These are phyloP conservation scores for Collariella sp. DNA, from an alignment of 495 filamentous ascomycete species.

Conservation along the genomic window DNA sequence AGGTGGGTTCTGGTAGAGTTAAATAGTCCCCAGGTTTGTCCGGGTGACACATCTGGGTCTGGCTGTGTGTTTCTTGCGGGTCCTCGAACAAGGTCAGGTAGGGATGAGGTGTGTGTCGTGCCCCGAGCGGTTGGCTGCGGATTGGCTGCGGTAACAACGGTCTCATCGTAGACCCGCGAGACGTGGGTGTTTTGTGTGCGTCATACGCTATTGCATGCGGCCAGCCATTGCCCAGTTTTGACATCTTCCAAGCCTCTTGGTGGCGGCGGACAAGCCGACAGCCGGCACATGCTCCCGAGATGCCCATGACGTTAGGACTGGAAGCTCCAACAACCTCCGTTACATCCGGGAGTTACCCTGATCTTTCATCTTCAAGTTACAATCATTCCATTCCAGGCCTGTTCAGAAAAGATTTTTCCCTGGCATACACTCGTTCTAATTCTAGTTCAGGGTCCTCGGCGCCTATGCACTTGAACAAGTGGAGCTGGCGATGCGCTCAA, in stretches of 20 bases:
- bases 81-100: not conserved
- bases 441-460: too few relatives aligned
- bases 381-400: too few relatives aligned
- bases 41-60: not conserved
- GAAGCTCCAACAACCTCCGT: too few relatives aligned
- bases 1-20: too few relatives aligned
- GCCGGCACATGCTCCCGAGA: not conserved
- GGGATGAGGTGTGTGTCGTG: not conserved
- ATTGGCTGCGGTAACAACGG: not conserved
- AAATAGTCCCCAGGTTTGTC: too few relatives aligned
- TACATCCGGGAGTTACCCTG: too few relatives aligned
- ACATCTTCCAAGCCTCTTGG: conserved; percentile 1
- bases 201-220: conserved; percentile 2
- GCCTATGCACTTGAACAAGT: too few relatives aligned
- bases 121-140: not conserved
- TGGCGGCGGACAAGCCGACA: not conserved
- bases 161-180: not conserved
- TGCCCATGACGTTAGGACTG: too few relatives aligned
- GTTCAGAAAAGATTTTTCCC: too few relatives aligned
- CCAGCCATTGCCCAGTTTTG: not conserved
- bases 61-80: not conserved
- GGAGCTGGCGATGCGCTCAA: not conserved
- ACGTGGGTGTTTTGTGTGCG: not conserved
- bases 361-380: too few relatives aligned
- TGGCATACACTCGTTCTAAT: too few relatives aligned